Evolutionary conservation across 306 rosid species (phyloP).

Genomic region (Vicia sativa): DNA sequence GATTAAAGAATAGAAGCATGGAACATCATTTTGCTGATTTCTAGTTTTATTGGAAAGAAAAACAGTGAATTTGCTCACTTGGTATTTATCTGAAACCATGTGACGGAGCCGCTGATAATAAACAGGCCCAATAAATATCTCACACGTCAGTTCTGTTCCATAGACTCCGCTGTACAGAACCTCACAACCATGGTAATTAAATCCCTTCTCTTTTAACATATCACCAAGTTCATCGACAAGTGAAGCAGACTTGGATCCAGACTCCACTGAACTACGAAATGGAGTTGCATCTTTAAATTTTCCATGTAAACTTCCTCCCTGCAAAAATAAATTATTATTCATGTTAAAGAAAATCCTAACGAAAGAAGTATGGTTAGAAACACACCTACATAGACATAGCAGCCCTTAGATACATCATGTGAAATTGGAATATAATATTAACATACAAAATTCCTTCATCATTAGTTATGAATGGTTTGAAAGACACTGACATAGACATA

Average conservation of each 20-base stretch:
- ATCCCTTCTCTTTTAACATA: slow-evolving; percentile 74
- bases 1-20: neutral
- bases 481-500: neutral
- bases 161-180: slow-evolving; percentile 92
- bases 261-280: slow-evolving; percentile 57
- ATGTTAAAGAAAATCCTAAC: slow-evolving; percentile 5
- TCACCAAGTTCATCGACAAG: slow-evolving; percentile 91
- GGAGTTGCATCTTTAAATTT: slow-evolving; percentile 85
- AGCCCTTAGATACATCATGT: neutral
- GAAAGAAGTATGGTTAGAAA: neutral
- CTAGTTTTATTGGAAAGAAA: slow-evolving; percentile 13
- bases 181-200: slow-evolving; percentile 87
- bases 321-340: slow-evolving; percentile 36
- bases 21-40: neutral
- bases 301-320: slow-evolving; percentile 92
- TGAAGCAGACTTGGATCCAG: slow-evolving; percentile 49
- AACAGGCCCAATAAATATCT: slow-evolving; percentile 94
- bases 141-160: slow-evolving; percentile 86
- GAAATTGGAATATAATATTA: neutral
- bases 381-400: slow-evolving; percentile 7
- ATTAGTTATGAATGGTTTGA: neutral
- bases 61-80: slow-evolving; percentile 49
- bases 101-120: slow-evolving; percentile 95
- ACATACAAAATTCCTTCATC: neutral
- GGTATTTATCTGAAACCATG: slow-evolving; percentile 97